phyloP scores from a whole-genome alignment of 2,329 filamentous ascomycete genomes.

The Fusarium sublunatum region DNA sequence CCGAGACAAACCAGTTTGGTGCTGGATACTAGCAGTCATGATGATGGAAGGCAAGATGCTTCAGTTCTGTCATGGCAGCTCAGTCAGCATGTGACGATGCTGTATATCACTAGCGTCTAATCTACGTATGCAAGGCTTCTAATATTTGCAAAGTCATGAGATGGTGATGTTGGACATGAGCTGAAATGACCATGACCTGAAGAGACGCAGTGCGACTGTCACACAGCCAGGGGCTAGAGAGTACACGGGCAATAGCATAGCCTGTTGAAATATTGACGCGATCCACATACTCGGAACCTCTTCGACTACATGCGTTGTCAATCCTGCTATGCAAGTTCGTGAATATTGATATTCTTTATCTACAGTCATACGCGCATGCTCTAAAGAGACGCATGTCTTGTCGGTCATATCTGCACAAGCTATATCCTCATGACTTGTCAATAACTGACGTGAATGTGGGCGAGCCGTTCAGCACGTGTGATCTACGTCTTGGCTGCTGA shows the following conservation, averaged over 20 bases:
- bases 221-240: constrained; percentile 28
- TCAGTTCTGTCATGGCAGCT: constrained; percentile 6
- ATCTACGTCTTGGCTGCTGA: constrained; percentile 36
- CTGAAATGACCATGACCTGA: constrained; percentile 10
- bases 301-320: neutral
- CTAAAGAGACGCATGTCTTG: constrained; percentile 3
- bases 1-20: constrained; percentile 26
- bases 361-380: neutral
- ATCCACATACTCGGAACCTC: constrained; percentile 35
- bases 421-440: constrained; percentile 16
- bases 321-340: neutral
- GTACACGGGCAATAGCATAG: constrained; percentile 3
- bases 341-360: neutral
- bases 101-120: constrained; percentile 1
- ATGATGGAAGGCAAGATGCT: constrained; percentile 8
- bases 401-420: neutral
- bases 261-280: constrained; percentile 21
- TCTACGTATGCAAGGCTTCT: neutral
- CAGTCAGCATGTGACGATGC: constrained; percentile 2
- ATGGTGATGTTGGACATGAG: constrained; percentile 1
- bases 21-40: constrained; percentile 11
- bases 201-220: constrained; percentile 29
- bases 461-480: constrained; percentile 43
- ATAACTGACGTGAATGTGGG: constrained; percentile 20
- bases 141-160: neutral